Base-by-base conservation (phyloP, 306 rosid genomes). In the Myrica gale region DNA sequence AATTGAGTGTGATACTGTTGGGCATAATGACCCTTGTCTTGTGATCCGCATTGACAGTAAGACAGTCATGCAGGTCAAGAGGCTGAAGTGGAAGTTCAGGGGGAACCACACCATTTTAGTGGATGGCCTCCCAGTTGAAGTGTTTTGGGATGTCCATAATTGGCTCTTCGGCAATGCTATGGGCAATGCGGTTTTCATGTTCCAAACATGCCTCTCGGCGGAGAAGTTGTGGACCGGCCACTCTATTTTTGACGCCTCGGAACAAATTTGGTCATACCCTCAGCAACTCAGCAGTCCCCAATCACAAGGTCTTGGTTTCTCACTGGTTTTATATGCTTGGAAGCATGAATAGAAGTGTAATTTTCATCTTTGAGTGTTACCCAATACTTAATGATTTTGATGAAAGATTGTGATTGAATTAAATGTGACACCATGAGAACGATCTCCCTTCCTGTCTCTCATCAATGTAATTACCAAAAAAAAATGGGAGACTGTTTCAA, bases 91-190 rank as follows among this genome's bases (percentile, higher is more conserved):
- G 98, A 93, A 93, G 72, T 93, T 93, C 80, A 72, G 97, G 26
- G 98, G 98, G 0, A 91, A 93, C 48, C 77, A 88, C 72, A 87
- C 92, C 19, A 88, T 93, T 83, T 56, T 87, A 78, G 92, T 93
- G 61, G 96, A 91, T 82, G 98, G 96, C 20, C 51, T 91, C 54
- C 91, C 89, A 0, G 89, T 93, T 51, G 85, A 91, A 83, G 97
- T 93, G 68, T 89, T 88, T 15, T 93, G 97, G 98, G 98, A 94
- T 85, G 97, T 91, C 20, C 95, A 91, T 84, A 84, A 89, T 77
- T 94, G 97, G 98, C 88, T 91, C 11, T 94, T 90, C 84, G 96
- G 98, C 21, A 87, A 79, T 75, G 71, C 89, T 6, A 73, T 82
- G 83, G 89, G 91, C 42, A 85, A 85, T 81, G 96, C 96, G 16